Evolutionary conservation across 75 land plant species (phyloP).

Genomic region (Sequoiadendron giganteum): DNA sequence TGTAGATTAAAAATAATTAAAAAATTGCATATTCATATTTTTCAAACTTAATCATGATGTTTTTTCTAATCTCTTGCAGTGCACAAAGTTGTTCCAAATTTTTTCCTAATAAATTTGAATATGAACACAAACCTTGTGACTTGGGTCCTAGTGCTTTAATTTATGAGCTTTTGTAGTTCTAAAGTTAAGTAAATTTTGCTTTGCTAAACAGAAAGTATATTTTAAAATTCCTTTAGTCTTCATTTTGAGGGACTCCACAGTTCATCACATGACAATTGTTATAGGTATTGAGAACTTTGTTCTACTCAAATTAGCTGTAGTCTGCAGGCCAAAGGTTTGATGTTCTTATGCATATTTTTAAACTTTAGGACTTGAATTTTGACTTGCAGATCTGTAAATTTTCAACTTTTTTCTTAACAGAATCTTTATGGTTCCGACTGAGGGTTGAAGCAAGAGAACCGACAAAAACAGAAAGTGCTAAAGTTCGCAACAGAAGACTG

Average conservation of each 20-base stretch:
- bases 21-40: no score
- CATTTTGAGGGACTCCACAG: not conserved
- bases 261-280: not conserved
- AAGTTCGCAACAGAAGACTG: conserved; percentile 43
- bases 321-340: not conserved
- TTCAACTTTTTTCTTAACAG: not conserved
- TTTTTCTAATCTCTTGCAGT: no score
- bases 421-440: conserved; percentile 5
- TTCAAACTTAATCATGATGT: no score
- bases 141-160: not conserved
- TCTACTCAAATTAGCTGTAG: not conserved
- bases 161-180: not conserved
- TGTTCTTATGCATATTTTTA: not conserved
- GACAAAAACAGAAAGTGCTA: conserved; percentile 41
- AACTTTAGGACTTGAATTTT: not conserved
- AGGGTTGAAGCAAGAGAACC: conserved; percentile 45
- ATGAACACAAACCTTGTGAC: not conserved
- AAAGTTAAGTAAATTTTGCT: not conserved
- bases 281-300: not conserved
- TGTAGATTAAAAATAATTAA: no score
- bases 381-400: not conserved
- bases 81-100: no score
- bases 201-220: not conserved
- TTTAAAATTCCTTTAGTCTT: not conserved
- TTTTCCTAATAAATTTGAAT: no score